A percentile compares a stretch with the other conserved stretches of the same genome.
phyloP scores from a whole-genome alignment of 2,329 filamentous ascomycete genomes.

The Diaporthe citriasiana region DNA sequence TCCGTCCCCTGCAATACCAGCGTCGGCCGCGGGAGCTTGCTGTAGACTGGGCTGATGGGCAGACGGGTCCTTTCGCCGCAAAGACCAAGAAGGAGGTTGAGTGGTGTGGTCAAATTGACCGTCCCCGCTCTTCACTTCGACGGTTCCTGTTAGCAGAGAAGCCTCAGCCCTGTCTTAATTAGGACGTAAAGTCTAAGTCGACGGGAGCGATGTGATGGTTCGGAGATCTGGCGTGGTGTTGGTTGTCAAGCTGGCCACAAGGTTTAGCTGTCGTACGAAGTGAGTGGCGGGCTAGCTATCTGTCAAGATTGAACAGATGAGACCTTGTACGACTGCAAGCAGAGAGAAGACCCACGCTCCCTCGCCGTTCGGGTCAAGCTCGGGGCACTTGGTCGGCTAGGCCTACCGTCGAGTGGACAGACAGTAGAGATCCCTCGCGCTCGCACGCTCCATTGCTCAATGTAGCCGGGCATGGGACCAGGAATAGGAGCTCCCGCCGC shows the following conservation, averaged over 20 bases:
- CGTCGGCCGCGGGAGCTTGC: slow-evolving; percentile 34
- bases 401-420: slow-evolving; percentile 1
- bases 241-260: slow-evolving; percentile 26
- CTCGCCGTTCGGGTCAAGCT: slow-evolving; percentile 7
- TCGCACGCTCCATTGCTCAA: neutral
- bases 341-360: slow-evolving; percentile 9
- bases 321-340: slow-evolving; percentile 13
- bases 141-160: slow-evolving; percentile 30
- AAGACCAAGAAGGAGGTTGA: slow-evolving; percentile 3
- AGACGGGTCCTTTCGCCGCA: neutral
- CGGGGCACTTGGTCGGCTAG: slow-evolving; percentile 14
- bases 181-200: slow-evolving; percentile 31
- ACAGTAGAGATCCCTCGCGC: neutral
- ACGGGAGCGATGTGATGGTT: slow-evolving; percentile 39
- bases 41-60: slow-evolving; percentile 38
- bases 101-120: slow-evolving; percentile 8
- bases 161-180: slow-evolving; percentile 40
- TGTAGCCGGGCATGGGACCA: slow-evolving; percentile 13
- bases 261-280: slow-evolving; percentile 27
- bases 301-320: slow-evolving; percentile 29
- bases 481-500: slow-evolving; percentile 12
- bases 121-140: slow-evolving; percentile 1
- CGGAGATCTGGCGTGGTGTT: slow-evolving; percentile 30
- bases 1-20: neutral
- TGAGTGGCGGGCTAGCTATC: slow-evolving; percentile 9